Evolutionary conservation across 768 basidiomycete genomes (phyloP), one percentile per base, ranked within the genome.

Genomic region (Auricularia sp.): DNA sequence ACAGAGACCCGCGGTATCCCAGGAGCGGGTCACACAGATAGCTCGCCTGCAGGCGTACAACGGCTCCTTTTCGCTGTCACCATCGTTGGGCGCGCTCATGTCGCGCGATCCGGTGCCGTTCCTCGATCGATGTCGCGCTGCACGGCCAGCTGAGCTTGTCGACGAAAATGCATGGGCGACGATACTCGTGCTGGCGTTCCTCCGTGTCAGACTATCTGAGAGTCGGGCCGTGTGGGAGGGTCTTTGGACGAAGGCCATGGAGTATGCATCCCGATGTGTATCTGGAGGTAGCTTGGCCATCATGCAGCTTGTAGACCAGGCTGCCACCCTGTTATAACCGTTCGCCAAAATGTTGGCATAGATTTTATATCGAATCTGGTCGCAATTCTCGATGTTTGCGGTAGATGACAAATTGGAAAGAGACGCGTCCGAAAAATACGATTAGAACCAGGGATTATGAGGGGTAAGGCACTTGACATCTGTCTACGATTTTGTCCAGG

Each of bases 61-160:
- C 62, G 85, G 85, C 0, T 82, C 82, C 1, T 85, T 82, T 70
- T 18, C 68, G 4, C 65, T 73, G 1, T 68, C 74, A 35, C 68
- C 75, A 2, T 47, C 69, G 0, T 71, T 84, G 10, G 68, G 67
- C 0, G 62, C 10, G 14, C 69, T 85, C 39, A 74, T 82, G 14
- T 10, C 47, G 21, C 14, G 47, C 10, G 47, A 21, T 6, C 5
- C 47, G 5, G 18, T 18, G 47, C 6, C 16, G 6, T 18, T 21
- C 21, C 18, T 51, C 16, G 47, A 13, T 6, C 47, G 47, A 18
- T 51, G 47, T 51, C 47, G 47, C 18, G 18, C 11, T 18, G 47
- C 47, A 6, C 8, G 5, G 21, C 47, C 47, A 5, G 11, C 8
- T 6, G 47, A 13, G 39, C 39, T 42, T 18, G 47, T 18, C 11